Base-by-base conservation (phyloP, 257 asterid genomes). In the Thymus mandschuricus region DNA sequence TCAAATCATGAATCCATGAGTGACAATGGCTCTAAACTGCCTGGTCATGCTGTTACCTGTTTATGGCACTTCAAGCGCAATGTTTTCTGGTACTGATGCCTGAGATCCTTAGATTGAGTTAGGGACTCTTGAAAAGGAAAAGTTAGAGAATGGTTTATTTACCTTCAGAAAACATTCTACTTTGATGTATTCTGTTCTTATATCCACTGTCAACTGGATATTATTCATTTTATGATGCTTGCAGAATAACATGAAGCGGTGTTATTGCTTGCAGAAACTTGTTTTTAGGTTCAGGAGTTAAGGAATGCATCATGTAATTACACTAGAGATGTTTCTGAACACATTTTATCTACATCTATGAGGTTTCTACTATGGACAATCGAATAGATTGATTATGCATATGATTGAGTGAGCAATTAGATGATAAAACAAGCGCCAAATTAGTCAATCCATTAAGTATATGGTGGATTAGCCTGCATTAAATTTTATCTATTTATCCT, bases 121-220 rank as follows among this genome's bases (percentile, higher is more conserved):
- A 33, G 61, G 62, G 66, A 28, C 4, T 38, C 15, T 7, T 50
- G 8, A 27, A 50, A 34, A 71, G 10, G 1, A 21, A 21, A 21
- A 49, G 48, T 15, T 48, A 12, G 41, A 35, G 51, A 5, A 6
- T 60, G 61, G 68, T 21, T 10, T 38, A 44, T 13, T 8, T 29
- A 59, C 38, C 43, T 59, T 10, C 29, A 57, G 67, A 70, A 30
- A 70, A 10, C 49, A 30, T 33, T 59, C 8, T 60, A 15, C 56
- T 21, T 45, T 30, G 41, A 49, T 10, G 43, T 11, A 9, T 35
- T 48, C 38, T 13, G 4, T 49, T 31, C 59, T n/a, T 46, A 3
- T 50, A 3, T 38, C 46, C 12, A n/a, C 48, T 46, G 40, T 71
- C 76, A 49, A 71, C 52, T 60, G 60, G 44, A 9, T 5, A 69